Base-by-base conservation (phyloP, 306 rosid genomes). In the Dryas octopetala region DNA sequence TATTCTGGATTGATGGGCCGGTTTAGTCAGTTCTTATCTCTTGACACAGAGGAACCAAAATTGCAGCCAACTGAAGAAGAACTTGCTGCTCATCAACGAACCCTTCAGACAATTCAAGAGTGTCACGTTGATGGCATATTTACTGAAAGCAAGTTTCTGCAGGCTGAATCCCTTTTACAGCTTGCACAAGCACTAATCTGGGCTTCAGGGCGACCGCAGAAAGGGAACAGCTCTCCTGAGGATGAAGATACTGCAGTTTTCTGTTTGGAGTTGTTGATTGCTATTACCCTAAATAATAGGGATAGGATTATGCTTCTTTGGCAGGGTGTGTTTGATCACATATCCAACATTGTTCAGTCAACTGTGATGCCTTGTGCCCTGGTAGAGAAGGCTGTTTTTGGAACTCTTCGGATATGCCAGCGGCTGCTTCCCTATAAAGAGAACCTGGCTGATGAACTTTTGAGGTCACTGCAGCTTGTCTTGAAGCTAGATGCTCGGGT, bases 351-450 rank as follows among this genome's bases (percentile, higher is more conserved):
- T 82, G 98, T 96, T 81, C 99, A 92, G 91, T 89, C 97, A 71
- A 96, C 97, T 48, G 87, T 96, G 76, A 92, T 92, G 97, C 98
- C 97, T 23, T 83, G 91, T 81, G 92, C 99, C 62, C 86, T 92
- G 82, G 99, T 96, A 71, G 99, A 96, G 74, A 96, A 96, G 83
- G 99, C 99, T 73, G 97, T 96, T 78, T 96, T 92, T 82, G 99
- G 99, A 76, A 92, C 92, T 61, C 89, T 96, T 15, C 81, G 89
- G 75, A 92, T 96, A 61, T 96, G 99, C 88, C 99, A 96, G 89
- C 91, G 98, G 77, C 85, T 96, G 76, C 99, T 96, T 84, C 99
- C 98, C 11, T 96, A 96, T 85, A 90, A 96, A 78, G 99, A 96
- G 85, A 88, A 86, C 81, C 89, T 96, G 78, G 93, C 98, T 5